These are phyloP conservation scores for Ascoidea asiatica DNA, from an alignment of 805 yeast genomes.

Conservation along the genomic window DNA sequence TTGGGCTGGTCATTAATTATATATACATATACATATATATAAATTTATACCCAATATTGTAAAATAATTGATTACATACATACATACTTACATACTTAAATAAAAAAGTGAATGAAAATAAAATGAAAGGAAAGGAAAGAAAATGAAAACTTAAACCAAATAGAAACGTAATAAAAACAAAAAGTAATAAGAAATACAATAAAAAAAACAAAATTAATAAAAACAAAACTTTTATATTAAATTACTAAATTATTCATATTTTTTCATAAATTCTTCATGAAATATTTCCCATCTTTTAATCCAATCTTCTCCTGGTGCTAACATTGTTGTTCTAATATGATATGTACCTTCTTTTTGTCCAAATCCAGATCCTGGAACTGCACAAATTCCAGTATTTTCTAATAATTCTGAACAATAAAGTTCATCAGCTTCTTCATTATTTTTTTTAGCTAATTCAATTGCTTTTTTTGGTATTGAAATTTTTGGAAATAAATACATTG, in stretches of 20 bases:
- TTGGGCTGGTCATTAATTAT: background rate
- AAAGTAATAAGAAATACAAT: background rate
- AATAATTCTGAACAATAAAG: constrained; percentile 76
- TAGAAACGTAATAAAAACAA: background rate
- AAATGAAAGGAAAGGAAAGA: too few relatives aligned
- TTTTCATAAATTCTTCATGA: constrained; percentile 57
- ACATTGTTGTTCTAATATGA: constrained; percentile 92
- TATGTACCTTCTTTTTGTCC: constrained; percentile 84
- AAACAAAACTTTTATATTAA: too few relatives aligned
- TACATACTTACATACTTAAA: too few relatives aligned
- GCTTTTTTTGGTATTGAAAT: constrained; percentile 55
- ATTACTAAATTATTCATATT: constrained; percentile 20
- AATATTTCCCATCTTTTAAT: constrained; percentile 65
- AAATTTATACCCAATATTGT: too few relatives aligned
- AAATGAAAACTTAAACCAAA: too few relatives aligned
- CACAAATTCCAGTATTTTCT: constrained; percentile 87
- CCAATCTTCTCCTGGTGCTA: constrained; percentile 93
- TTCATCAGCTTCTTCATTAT: constrained; percentile 62
- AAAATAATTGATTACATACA: too few relatives aligned
- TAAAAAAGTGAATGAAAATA: too few relatives aligned
- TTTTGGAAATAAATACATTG: constrained; percentile 92
- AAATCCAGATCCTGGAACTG: constrained; percentile 95
- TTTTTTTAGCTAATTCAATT: constrained; percentile 41
- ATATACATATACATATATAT: too few relatives aligned
- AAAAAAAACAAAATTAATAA: background rate